Evolutionary conservation across 2,329 filamentous ascomycete species (phyloP), one percentile per base, ranked within the genome.

Genomic region (Talaromyces sp.): DNA sequence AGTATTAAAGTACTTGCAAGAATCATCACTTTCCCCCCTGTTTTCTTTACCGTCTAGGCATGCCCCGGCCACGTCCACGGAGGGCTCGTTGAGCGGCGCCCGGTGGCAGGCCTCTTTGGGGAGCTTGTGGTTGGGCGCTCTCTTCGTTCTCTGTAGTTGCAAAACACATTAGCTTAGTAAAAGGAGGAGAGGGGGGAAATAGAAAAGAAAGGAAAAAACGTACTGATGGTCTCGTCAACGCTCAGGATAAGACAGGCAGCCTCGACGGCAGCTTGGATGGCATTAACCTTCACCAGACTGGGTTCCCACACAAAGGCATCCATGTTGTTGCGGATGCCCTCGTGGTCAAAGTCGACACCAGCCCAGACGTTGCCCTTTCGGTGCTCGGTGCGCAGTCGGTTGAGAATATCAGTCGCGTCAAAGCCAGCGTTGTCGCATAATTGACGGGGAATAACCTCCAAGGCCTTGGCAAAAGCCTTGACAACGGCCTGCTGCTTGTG

Each of bases 351-450:
- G 80, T 99, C 95, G 30, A 99, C 93, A 74, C 95, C 95, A 4
- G 93, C 92, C 95, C 95, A 99, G 58, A 86, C 87, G 73, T 90
- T 90, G 68, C 92, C 92, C 81, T 93, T 95, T 74, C 92, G 87
- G 81, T 99, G 95, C 84, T 97, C 93, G 63, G 98, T 95, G 60
- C 95, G 91, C 67, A 99, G 84, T 72, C 92, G 88, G 83, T 98
- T 99, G 65, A 99, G 87, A 68, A 99, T 97, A 73, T 99, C 95
- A 57, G 95, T 99, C 28, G 95, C 93, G 73, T 99, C 95, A 74
- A 99, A 98, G 65, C 95, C 95, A 60, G 95, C 95, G 73, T 99
- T 99, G 81, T 99, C 95, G 81, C 95, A 99, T 63, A 99, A 84
- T 80, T 98, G 95, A 71, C 95, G 89, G 25, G 95, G 95, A 69